A percentile compares a stretch with the other conserved stretches of the same genome.
These are phyloP conservation scores for Fistulifera pelliculosa DNA, from an alignment of 108 stramenopile genomes.

Conservation along the genomic window DNA sequence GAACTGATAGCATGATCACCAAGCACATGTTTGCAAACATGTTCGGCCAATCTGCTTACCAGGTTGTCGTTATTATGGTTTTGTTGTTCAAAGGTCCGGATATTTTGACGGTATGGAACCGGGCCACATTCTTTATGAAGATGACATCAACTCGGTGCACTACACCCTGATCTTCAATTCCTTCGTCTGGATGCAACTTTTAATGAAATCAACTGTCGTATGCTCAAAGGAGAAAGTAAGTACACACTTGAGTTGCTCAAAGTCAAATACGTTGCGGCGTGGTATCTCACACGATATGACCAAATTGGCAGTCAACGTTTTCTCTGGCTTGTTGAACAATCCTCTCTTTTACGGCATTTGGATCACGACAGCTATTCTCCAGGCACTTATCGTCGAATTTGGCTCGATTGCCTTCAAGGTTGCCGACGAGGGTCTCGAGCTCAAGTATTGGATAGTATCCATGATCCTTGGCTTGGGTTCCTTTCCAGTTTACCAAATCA, in stretches of 20 bases:
- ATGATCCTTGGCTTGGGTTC: constrained; percentile 46
- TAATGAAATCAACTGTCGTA: constrained; percentile 95
- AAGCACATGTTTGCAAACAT: constrained; percentile 88
- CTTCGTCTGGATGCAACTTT: constrained; percentile 96
- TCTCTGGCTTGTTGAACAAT: constrained; percentile 69
- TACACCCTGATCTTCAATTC: constrained; percentile 93
- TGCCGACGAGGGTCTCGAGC: constrained; percentile 39
- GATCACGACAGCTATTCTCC: constrained; percentile 63
- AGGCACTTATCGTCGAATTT: constrained; percentile 86
- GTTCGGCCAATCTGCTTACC: constrained; percentile 79
- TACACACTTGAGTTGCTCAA: neutral
- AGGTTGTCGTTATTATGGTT: constrained; percentile 66
- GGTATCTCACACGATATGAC: constrained; percentile 1
- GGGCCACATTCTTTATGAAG: constrained; percentile 41
- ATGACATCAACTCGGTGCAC: constrained; percentile 57
- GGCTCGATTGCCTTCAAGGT: constrained; percentile 76
- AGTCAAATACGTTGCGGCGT: neutral
- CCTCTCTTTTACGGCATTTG: constrained; percentile 78
- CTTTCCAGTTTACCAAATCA: constrained; percentile 54
- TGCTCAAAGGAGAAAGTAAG: constrained; percentile 71
- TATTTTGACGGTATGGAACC: constrained; percentile 32
- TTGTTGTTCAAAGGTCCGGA: constrained; percentile 57
- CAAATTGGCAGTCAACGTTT: constrained; percentile 55
- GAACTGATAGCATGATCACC: constrained; percentile 76
- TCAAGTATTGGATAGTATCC: constrained; percentile 37